Evolutionary conservation across 768 basidiomycete genomes (phyloP), one percentile per base, ranked within the genome.

Genomic region (Multifurca ochricompacta): DNA sequence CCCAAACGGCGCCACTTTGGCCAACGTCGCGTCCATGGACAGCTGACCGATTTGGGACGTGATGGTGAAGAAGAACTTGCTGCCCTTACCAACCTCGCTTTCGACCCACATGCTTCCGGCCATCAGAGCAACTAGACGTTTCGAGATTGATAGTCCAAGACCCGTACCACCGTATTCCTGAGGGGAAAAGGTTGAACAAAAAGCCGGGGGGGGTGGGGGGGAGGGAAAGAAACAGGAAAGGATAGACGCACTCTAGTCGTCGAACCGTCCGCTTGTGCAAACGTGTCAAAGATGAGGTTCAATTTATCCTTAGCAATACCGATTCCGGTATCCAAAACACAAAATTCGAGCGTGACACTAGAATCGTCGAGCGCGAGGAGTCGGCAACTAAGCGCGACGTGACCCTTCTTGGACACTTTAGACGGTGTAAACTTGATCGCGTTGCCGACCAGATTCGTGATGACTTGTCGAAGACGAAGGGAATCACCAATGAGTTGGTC

Each of bases 101-200:
- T 96, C 91, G 19, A 99, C 96, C 96, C 96, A 99, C 77, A 99
- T 90, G 64, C 95, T 91, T 42, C 96, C 96, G 63, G 91, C 83
- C 96, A 99, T 99, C 63, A 99, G 85, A 44, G 84, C 85, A 16
- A 98, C 95, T 21, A 99, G 83, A 1, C 94, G 87, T 67, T 97
- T 98, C 41, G 95, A 98, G 64, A 99, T 98, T 9, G 94, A 97
- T 41, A 98, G 76, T 11, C 95, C 95, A 3, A 99, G 77, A 64
- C 95, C 95, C 0, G 95, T 97, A 36, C 95, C 95, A 59, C 95
- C 95, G 61, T 97, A 97, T 77, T 97, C 93, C 87, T 91, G 63
- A 10, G 19, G 46, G 41, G 2, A 37, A 41, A 47, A 8, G 30
- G 42, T 6, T 39, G 14, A n/a, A 9, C 13, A 14, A 36, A n/a